Evolutionary conservation across 148 eudicot genomes (phyloP).

Genomic region (Spergularia marina): DNA sequence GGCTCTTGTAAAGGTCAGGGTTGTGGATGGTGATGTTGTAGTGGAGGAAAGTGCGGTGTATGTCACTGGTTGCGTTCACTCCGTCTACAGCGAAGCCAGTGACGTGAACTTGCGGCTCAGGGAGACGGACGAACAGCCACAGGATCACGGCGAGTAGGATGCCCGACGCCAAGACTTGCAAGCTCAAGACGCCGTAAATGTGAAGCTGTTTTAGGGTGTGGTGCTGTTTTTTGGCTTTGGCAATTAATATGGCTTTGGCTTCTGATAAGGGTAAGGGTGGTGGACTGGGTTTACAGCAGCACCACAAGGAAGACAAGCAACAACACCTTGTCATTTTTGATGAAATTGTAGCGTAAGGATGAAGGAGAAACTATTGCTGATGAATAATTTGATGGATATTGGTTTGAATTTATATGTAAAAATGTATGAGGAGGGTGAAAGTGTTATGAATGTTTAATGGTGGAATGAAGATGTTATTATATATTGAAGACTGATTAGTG

Average conservation of each 20-base stretch:
- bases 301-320: no score
- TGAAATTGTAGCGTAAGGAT: no score
- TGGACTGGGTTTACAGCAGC: no score
- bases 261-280: not conserved
- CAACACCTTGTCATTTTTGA: no score
- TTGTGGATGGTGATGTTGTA: constrained; percentile 1
- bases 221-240: not conserved
- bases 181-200: not conserved
- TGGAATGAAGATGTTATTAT: no score
- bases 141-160: not conserved
- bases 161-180: not conserved
- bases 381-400: no score
- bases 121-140: constrained; percentile 10
- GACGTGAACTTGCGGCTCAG: constrained; percentile 4
- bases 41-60: not conserved
- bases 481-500: no score
- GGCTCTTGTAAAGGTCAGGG: constrained; percentile 12
- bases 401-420: no score
- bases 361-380: no score
- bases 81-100: not conserved
- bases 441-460: no score
- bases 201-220: not conserved
- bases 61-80: no score
- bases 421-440: no score
- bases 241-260: not conserved